Evolutionary conservation across 2,329 filamentous ascomycete genomes (phyloP).

Genomic region (Aspergillus tamarii): DNA sequence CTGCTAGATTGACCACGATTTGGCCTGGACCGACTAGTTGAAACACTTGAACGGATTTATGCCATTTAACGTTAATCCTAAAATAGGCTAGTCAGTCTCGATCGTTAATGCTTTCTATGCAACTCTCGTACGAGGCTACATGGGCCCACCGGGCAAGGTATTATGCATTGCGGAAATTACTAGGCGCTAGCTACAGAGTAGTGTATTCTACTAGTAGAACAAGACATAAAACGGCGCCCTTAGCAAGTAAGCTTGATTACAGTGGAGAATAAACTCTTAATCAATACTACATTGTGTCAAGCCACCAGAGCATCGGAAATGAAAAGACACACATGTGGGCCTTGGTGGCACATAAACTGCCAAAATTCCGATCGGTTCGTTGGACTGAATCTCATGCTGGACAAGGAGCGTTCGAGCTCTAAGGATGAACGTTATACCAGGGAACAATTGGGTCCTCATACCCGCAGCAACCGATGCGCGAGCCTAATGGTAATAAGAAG

Average conservation of each 20-base stretch:
- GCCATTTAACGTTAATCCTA: neutral
- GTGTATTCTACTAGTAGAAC: neutral
- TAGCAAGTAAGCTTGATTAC: neutral
- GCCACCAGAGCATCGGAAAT: neutral
- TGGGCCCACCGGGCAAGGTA: neutral
- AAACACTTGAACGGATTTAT: neutral
- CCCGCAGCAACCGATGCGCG: neutral
- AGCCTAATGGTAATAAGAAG: neutral
- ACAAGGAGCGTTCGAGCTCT: neutral
- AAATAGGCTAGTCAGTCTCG: neutral
- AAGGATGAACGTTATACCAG: neutral
- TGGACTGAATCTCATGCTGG: neutral
- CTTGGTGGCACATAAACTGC: neutral
- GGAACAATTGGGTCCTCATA: neutral
- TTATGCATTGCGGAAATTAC: neutral
- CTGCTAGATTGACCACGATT: neutral
- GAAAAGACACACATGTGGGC: neutral
- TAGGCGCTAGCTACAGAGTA: neutral
- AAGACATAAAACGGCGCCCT: neutral
- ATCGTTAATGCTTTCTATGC: neutral
- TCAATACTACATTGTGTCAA: neutral
- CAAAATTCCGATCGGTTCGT: neutral
- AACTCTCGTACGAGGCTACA: neutral
- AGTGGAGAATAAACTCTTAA: neutral
- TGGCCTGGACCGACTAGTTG: neutral